Base-by-base conservation (phyloP, 306 rosid species). In the Corylus avellana region DNA sequence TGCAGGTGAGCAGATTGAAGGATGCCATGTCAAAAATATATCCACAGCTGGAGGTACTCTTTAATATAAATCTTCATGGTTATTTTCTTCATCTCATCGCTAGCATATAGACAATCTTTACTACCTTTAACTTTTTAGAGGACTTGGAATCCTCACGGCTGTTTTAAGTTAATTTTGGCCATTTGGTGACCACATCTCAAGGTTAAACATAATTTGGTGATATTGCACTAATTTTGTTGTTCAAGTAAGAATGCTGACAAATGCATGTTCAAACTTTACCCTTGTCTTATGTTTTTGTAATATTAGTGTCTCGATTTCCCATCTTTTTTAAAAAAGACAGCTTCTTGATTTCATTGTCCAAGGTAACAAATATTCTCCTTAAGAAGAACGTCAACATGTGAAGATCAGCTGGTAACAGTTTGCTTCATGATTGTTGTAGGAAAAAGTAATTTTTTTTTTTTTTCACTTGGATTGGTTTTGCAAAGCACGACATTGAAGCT, bases 1-100 rank as follows among this genome's bases (percentile, higher is more conserved):
- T 75, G 89, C 97, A 95, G 99, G 90, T 89, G 64, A 82, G 57
- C 87, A 89, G 92, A 85, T 83, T 95, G 73, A 95, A 95, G 89
- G 99, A 95, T 86, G 91, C 98, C 70, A 92, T 95, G 91, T 90
- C 97, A 64, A 90, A 90, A 85, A 84, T 88, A 72, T 89, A 95
- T 86, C 88, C 97, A 77, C 89, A 95, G 85, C 93, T 92, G n/a
- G 97, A 95, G 96, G 99, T 95, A 82, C 77, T 57, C 70, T 76
- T 68, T 70, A 35, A 68, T 20, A 29, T 73, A 64, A 64, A 64
- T 35, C 73, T 64, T 37, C 59, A 35, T 74, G 63, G 8, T 63
- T 63, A 32, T 63, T n/a, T 37, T 32, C 29, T 37, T 35, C 11
- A n/a, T 35, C 29, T n/a, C 12, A 42, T 62, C 18, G 27, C 50